A percentile compares a stretch with the other conserved stretches of the same genome.
phyloP scores from a whole-genome alignment of 805 yeast species.

The Zygotorulaspora chibaensis region DNA sequence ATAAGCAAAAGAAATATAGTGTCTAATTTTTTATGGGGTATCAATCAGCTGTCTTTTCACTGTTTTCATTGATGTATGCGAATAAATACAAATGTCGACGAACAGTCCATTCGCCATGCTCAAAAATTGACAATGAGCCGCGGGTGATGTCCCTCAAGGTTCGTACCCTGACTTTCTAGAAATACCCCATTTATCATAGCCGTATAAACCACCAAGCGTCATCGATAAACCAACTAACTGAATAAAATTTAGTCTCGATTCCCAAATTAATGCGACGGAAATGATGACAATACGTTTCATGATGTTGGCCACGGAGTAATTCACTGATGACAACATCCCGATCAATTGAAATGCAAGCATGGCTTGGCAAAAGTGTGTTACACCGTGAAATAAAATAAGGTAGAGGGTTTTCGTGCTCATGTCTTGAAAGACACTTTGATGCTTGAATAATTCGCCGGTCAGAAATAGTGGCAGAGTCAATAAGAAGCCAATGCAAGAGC shows the following conservation, averaged over 20 bases:
- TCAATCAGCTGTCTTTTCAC: background rate
- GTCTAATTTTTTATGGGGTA: background rate
- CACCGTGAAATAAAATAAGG: conserved; percentile 56
- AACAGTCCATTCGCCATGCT: too few species aligned
- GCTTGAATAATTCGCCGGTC: conserved; percentile 43
- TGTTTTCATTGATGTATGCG: too few species aligned
- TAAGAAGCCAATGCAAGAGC: conserved; percentile 63
- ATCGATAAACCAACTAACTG: conserved; percentile 52
- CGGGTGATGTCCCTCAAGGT: conserved; percentile 1
- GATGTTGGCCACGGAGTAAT: conserved; percentile 75
- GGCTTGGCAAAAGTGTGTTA: conserved; percentile 67
- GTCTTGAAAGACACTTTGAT: conserved; percentile 29
- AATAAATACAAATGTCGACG: background rate
- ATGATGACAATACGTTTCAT: conserved; percentile 70
- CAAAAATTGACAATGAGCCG: background rate
- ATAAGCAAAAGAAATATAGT: background rate
- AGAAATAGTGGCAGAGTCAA: conserved; percentile 67
- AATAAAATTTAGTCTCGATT: conserved; percentile 41
- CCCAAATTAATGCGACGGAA: conserved; percentile 60
- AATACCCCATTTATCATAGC: conserved; percentile 67
- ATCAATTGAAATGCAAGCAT: conserved; percentile 71
- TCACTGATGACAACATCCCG: conserved; percentile 68
- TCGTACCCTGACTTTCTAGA: conserved; percentile 18
- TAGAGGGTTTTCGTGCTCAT: conserved; percentile 29
- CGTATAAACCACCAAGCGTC: conserved; percentile 59